Evolutionary conservation across 768 basidiomycete genomes (phyloP).

Genomic region (Mycena maculata): DNA sequence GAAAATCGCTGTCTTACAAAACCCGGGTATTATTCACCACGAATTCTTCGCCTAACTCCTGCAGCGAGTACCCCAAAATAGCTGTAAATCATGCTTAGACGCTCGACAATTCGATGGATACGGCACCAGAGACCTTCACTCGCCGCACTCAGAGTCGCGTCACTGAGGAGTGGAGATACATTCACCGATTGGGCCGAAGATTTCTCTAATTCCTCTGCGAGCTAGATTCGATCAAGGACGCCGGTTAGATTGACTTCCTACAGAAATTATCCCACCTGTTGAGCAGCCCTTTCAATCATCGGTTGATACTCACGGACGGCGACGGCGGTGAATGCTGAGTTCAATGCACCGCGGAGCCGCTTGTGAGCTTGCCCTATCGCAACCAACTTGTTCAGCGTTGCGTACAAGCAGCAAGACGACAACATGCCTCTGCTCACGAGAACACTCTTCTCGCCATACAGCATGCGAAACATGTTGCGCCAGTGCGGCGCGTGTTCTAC

Average conservation of each 20-base stretch:
- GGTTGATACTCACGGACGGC: conserved; percentile 10
- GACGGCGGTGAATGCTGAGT: not conserved
- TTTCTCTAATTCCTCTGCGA: not conserved
- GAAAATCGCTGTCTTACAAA: not conserved
- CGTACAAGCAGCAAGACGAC: not conserved
- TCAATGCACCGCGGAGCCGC: conserved; percentile 9
- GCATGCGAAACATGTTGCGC: not conserved
- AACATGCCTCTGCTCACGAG: not conserved
- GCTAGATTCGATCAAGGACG: not conserved
- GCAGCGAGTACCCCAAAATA: not conserved
- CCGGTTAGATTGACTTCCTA: not conserved
- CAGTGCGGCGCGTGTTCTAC: not conserved
- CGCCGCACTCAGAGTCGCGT: not conserved
- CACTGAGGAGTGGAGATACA: not conserved
- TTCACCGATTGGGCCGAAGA: not conserved
- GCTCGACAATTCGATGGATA: not conserved
- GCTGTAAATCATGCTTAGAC: not conserved
- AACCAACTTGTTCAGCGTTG: not conserved
- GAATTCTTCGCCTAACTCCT: not conserved
- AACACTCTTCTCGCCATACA: not conserved
- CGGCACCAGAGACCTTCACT: not conserved
- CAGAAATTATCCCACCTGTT: not conserved
- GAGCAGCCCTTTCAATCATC: not conserved
- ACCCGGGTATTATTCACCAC: not conserved
- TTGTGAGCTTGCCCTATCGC: not conserved